Conservation (phyloP, 768 basidiomycete species). For the Agrocybe pediades region DNA sequence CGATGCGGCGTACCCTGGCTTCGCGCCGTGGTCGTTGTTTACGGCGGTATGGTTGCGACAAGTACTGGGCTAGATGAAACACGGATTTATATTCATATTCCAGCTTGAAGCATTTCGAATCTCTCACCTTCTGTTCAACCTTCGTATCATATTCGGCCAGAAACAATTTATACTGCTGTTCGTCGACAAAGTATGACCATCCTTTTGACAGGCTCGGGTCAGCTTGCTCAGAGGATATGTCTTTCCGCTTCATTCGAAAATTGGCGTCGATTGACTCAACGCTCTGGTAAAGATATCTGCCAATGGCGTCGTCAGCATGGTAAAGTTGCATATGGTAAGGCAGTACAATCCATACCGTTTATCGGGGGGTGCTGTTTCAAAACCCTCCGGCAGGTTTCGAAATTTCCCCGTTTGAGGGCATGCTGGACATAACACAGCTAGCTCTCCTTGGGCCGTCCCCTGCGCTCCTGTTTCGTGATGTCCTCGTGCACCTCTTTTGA, state of each 20-base stretch:
- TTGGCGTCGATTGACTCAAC: slow-evolving; percentile 12
- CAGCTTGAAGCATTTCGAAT: neutral
- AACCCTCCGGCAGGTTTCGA: slow-evolving; percentile 7
- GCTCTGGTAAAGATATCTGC: slow-evolving; percentile 10
- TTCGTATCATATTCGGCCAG: neutral
- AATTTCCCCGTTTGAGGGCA: slow-evolving; percentile 20
- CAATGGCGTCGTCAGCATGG: neutral
- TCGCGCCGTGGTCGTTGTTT: neutral
- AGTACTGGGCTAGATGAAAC: neutral
- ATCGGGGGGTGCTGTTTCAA: slow-evolving; percentile 1
- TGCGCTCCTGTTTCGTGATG: slow-evolving; percentile 10
- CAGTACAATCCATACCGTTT: neutral
- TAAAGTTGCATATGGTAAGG: neutral
- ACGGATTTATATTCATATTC: neutral
- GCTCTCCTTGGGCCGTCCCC: slow-evolving; percentile 2
- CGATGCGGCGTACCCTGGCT: slow-evolving; percentile 8
- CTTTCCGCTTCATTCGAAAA: slow-evolving; percentile 12
- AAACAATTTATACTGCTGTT: neutral
- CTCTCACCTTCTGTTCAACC: neutral
- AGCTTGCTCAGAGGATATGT: neutral
- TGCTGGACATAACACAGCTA: slow-evolving; percentile 16
- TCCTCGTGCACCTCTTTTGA: slow-evolving; percentile 17
- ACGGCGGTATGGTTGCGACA: neutral
- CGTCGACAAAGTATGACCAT: neutral
- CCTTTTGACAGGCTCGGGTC: slow-evolving; percentile 9